Evolutionary conservation across 768 basidiomycete genomes (phyloP), one percentile per base, ranked within the genome.

Genomic region (Mycena galopus): DNA sequence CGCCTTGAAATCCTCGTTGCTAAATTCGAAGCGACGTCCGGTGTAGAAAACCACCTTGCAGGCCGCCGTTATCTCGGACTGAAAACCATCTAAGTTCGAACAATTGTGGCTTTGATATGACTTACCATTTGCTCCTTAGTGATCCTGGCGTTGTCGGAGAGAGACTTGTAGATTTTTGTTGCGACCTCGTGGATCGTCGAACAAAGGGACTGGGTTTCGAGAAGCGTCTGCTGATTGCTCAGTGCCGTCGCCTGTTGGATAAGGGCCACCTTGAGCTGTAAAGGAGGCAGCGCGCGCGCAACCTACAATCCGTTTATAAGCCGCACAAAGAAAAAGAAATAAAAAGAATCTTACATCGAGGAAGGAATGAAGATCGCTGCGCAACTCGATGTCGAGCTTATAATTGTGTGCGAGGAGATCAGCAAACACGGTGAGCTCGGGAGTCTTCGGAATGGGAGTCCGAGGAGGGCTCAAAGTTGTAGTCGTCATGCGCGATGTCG

Each of bases 401-500:
- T 33, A 67, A 30, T 58, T 67, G 56, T 67, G 58, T 7, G 65
- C 65, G 9, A 67, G 65, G 39, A 21, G 29, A 27, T 67, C 65
- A 23, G 47, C 56, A 8, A 67, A 33, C 4, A 47, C 27, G 3
- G 57, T 19, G 30, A 29, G 44, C 12, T 42, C 56, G n/a, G 47
- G 30, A 27, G 17, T 23, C 47, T n/a, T 47, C 37, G 0, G 39
- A 10, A 3, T 33, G 30, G 19, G 10, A 27, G 25, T 19, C 29
- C 12, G 56, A 44, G 42, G 30, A 25, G 19, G 56, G 27, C 51
- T 60, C 59, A 27, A 32, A 39, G 17, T 4, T 6, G 37, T 17
- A 35, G 5, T 57, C 30, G 29, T 37, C 35, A 37, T 32, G 37
- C 5, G 47, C n/a, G 37, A 7, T 33, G 23, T 29, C 51, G 23